Base-by-base conservation (phyloP, 2,329 filamentous ascomycete species). In the Penicillium thymicola region DNA sequence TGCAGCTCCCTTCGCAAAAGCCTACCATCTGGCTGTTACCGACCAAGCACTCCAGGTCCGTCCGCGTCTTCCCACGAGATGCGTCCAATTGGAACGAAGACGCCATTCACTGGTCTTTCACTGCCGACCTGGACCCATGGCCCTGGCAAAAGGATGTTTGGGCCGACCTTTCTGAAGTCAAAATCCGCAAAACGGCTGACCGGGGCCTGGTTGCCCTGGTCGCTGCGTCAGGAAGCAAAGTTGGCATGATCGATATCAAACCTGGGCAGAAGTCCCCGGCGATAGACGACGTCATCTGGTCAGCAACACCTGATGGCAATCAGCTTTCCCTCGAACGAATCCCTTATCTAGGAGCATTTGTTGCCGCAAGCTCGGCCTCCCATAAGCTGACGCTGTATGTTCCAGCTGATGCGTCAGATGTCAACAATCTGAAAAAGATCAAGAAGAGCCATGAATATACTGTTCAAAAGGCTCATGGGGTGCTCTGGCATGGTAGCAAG, bases 31-130 rank as follows among this genome's bases (percentile, higher is more conserved):
- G 5, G 30, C 30, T 32, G 30, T 32, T 32, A 32, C 30, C 30
- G 30, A 32, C 11, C 30, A 8, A 8, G 49, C 57, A 6, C 75
- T 43, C 76, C 55, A 77, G 77, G 9, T 67, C 70, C 2, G 58
- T 43, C 14, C 25, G 25, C 9, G 9, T 43, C 16, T 43, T 43
- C 41, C 25, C 41, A 43, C 25, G 41, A 43, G 41, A 43, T 28
- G 14, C 41, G 28, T 28, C 41, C 5, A 43, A 43, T 13, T 43
- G 64, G 43, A 68, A 67, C 45, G 68, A 66, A 5, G 68, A 63
- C 54, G 62, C 67, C 43, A 61, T 57, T 4, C 16, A 43, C 16
- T 43, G 25, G 41, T 28, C 25, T 18, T 43, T 43, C 16, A 43
- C 16, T 11, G 41, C 41, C 16, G 41, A 43, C 23, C 25, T 43